Conservation (phyloP, 2,329 filamentous ascomycete species). For the Thelonectria olida region DNA sequence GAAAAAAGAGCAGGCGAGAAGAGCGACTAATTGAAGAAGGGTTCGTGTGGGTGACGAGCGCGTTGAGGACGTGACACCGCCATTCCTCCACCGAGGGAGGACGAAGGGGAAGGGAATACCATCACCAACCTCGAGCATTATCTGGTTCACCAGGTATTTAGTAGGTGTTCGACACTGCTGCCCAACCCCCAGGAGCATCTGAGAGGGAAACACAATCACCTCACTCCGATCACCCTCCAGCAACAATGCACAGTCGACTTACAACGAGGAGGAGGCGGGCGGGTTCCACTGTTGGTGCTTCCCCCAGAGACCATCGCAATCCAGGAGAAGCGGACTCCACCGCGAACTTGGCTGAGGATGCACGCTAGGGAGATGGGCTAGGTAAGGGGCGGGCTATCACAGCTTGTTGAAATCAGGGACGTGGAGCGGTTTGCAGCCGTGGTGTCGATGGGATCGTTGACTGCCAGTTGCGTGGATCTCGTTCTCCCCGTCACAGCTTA, state of each 20-base stretch:
- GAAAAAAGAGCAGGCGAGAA: neutral
- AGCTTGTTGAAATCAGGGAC: too few relatives aligned
- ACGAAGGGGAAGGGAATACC: constrained; percentile 4
- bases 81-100: too few relatives aligned
- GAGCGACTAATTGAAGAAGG: neutral
- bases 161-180: neutral
- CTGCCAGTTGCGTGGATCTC: too few relatives aligned
- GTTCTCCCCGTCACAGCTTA: too few relatives aligned
- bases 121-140: constrained; percentile 14
- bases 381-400: too few relatives aligned
- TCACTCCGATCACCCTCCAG: constrained; percentile 7
- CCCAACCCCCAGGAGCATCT: neutral
- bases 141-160: too few relatives aligned
- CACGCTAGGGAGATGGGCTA: neutral
- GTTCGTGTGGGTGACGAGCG: neutral
- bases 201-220: neutral
- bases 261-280: neutral
- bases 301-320: constrained; percentile 1
- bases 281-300: constrained; percentile 16
- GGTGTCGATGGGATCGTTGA: too few relatives aligned
- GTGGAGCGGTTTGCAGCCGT: too few relatives aligned
- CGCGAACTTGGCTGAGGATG: constrained; percentile 6
- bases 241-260: too few relatives aligned
- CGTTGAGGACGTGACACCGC: neutral
- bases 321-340: constrained; percentile 7